Percentiles rank a stretch among this genome's conserved stretches.
phyloP scores from a whole-genome alignment of 306 rosid species.

The Begonia fuchsioides region DNA sequence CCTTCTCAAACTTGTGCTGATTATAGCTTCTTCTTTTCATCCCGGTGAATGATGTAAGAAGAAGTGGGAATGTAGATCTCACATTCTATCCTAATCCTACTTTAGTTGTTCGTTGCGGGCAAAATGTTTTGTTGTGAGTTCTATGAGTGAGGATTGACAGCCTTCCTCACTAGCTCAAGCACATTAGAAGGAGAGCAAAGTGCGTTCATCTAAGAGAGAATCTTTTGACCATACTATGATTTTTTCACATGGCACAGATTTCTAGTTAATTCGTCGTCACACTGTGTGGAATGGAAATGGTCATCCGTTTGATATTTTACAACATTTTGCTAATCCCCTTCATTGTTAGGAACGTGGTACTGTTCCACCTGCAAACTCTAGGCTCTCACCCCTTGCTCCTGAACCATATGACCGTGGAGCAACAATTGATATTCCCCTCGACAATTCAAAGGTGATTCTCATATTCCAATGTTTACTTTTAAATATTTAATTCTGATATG shows the following conservation, averaged over 20 bases:
- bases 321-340: conserved; percentile 8
- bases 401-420: conserved; percentile 62
- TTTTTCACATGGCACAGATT: neutral
- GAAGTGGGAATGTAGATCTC: too few relatives aligned
- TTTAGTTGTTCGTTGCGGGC: too few relatives aligned
- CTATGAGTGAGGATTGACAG: too few relatives aligned
- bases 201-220: too few relatives aligned
- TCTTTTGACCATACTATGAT: too few relatives aligned
- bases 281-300: neutral
- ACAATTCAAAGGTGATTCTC: conserved; percentile 31
- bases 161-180: too few relatives aligned
- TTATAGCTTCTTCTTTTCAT: too few relatives aligned
- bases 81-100: too few relatives aligned
- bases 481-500: neutral
- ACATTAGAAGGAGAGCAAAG: too few relatives aligned
- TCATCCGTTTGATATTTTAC: conserved; percentile 1
- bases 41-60: too few relatives aligned
- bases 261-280: neutral
- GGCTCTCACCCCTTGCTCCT: conserved; percentile 55
- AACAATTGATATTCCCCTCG: conserved; percentile 53
- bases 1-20: too few relatives aligned
- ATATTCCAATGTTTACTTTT: conserved; percentile 7
- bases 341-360: conserved; percentile 32
- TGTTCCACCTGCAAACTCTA: conserved; percentile 40
- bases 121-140: too few relatives aligned